These are phyloP conservation scores for Arthroderma sp. DNA, from an alignment of 2,329 filamentous ascomycete genomes.

Conservation along the genomic window DNA sequence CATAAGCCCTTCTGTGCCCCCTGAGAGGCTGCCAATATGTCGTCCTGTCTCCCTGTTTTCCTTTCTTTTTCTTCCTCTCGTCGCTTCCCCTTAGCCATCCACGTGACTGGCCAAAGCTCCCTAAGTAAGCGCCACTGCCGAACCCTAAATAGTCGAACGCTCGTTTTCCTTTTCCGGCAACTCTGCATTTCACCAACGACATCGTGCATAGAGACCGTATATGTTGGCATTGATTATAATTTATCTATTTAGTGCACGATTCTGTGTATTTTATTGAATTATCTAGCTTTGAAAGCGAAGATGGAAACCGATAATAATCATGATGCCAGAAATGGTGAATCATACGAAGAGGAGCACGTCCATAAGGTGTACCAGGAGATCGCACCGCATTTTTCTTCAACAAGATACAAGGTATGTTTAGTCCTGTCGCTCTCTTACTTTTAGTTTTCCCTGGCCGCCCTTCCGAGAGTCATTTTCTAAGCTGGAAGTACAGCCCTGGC, in stretches of 20 bases:
- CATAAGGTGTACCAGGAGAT: conserved; percentile 69
- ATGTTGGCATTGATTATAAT: not conserved
- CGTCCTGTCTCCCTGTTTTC: no score
- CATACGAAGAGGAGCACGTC: conserved; percentile 76
- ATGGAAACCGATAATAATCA: not conserved
- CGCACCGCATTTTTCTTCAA: conserved; percentile 39
- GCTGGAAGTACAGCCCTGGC: conserved; percentile 60
- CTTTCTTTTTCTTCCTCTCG: not conserved
- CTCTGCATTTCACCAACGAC: not conserved
- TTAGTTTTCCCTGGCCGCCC: not conserved
- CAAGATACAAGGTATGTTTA: conserved; percentile 47
- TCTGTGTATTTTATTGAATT: not conserved
- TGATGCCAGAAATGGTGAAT: conserved; percentile 14
- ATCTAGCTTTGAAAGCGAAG: not conserved
- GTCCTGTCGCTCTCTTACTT: not conserved
- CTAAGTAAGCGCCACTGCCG: not conserved
- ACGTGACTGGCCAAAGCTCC: no score
- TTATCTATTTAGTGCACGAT: not conserved
- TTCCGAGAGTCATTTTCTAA: not conserved
- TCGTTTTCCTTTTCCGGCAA: not conserved
- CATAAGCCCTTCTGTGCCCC: no score
- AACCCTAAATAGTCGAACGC: not conserved
- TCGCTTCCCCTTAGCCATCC: not conserved
- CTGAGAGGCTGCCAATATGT: no score
- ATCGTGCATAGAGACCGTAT: not conserved